Evolutionary conservation across 805 yeast genomes (phyloP), one percentile per base, ranked within the genome.

Genomic region (Lipomyces mesembrius): DNA sequence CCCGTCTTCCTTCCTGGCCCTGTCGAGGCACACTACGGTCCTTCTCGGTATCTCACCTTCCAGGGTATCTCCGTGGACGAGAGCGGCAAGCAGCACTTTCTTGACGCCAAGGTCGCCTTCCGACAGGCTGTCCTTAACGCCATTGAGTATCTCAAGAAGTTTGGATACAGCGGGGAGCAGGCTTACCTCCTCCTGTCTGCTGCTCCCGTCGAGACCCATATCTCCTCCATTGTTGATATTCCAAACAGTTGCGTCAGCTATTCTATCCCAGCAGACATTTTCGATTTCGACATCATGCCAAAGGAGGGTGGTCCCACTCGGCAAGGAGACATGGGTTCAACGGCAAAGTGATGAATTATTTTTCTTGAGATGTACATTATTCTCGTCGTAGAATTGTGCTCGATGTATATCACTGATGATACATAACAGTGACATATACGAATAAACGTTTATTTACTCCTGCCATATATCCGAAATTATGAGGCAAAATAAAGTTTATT

Each of bases 61-160:
- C 85, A 83, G 75, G 86, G 86, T 2, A 83, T 83, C 69, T 83
- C 85, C 0, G 85, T 83, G 12, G 84, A 81, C 71, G 85, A 83
- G 69, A 65, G 71, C 1, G 86, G 86, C 3, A 76, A 77, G 52
- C 86, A 83, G 72, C 76, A 78, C 62, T 83, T 74, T 70, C 75
- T 83, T 61, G 81, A 81, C 71, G 80, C 85, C 12, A 83, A 84
- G n/a, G 80, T 81, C 12, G 85, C 86, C 3, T 83, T 83, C 74
- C 74, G 84, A 66, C 85, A 83, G 71, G 81, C 86, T 2, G 83
- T 85, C 73, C 72, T 83, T 25, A 69, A 85, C 59, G 84, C 80
- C 39, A 83, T 83, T 69, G 86, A 83, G 70, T 83, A 83, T 73
- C 77, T 83, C 69, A 76, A 84, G 65, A 73, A 84, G 66, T 83